phyloP scores from a whole-genome alignment of 495 filamentous ascomycete genomes.

The Penicillium canescens region DNA sequence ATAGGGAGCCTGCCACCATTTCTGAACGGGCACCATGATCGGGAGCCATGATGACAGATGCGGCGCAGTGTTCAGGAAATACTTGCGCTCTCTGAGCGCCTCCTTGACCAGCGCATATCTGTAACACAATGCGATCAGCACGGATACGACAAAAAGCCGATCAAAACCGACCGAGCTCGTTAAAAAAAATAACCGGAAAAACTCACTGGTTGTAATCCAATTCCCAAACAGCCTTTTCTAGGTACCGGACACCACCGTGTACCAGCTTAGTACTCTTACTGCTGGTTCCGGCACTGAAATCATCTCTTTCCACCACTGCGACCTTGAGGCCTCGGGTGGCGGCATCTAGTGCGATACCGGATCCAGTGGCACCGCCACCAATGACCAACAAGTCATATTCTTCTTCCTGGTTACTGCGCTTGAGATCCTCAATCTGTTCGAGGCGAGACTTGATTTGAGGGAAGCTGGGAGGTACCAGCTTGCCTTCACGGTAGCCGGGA shows the following conservation, averaged over 20 bases:
- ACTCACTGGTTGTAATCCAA: constrained; percentile 86
- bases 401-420: constrained; percentile 35
- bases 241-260: constrained; percentile 92
- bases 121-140: constrained; percentile 14
- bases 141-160: background rate
- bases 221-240: constrained; percentile 97
- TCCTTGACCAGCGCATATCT: constrained; percentile 88
- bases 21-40: constrained; percentile 94
- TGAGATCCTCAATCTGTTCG: constrained; percentile 56
- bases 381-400: constrained; percentile 89
- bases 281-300: constrained; percentile 91
- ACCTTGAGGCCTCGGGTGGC: constrained; percentile 91
- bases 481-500: constrained; percentile 77
- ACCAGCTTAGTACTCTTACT: constrained; percentile 98
- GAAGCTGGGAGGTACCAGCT: constrained; percentile 78
- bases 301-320: constrained; percentile 90
- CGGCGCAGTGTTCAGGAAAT: constrained; percentile 93
- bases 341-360: constrained; percentile 92
- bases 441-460: constrained; percentile 70
- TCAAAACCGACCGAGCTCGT: background rate
- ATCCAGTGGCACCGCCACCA: constrained; percentile 89
- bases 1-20: constrained; percentile 97
- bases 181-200: constrained; percentile 6
- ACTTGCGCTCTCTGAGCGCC: constrained; percentile 92
- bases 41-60: constrained; percentile 94